Evolutionary conservation across 306 rosid genomes (phyloP), one percentile per base, ranked within the genome.

Genomic region (Potentilla sterilis): DNA sequence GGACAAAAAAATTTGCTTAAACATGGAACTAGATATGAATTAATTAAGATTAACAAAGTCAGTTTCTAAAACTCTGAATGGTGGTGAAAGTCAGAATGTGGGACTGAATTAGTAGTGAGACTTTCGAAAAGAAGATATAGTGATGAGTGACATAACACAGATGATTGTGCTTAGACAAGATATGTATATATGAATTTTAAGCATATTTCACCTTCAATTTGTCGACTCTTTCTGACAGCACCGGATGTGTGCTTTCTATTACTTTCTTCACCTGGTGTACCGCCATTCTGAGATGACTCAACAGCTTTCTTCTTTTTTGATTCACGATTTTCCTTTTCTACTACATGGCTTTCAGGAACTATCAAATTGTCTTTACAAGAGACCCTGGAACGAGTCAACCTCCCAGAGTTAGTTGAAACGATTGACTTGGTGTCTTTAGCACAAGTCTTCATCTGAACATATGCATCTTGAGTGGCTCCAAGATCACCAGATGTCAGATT

Each of bases 201-300:
- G 18, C 24, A 42, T 69, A 77, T 40, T 41, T 44, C 43, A 69
- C 75, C 81, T 59, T 77, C 81, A 46, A 47, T 9, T 69, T 77
- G 75, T 38, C 37, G 51, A 77, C 22, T 21, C 63, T 59, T 74
- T 74, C 44, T 21, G 43, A 69, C 75, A 58, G 19, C 51, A 46
- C 49, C 57, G 40, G 75, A 46, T 15, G 1, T 42, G 19, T 42
- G 41, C 35, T 16, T 59, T 22, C 35, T 42, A 6, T 42, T 24
- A 28, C 16, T 61, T 43, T 74, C 69, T 74, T 44, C n/a, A 14
- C 58, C 8, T 43, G n/a, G 34, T 16, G 21, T 46, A 7, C 21
- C 28, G 69, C 32, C 69, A 48, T 59, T 44, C 34, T 44, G 69
- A 74, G 59, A 35, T 74, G 77, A 44, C 10, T 44, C 18, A 11